Evolutionary conservation across 1,284 basidiomycete species (phyloP), one percentile per base, ranked within the genome.

Genomic region (Heterobasidion parviporum): DNA sequence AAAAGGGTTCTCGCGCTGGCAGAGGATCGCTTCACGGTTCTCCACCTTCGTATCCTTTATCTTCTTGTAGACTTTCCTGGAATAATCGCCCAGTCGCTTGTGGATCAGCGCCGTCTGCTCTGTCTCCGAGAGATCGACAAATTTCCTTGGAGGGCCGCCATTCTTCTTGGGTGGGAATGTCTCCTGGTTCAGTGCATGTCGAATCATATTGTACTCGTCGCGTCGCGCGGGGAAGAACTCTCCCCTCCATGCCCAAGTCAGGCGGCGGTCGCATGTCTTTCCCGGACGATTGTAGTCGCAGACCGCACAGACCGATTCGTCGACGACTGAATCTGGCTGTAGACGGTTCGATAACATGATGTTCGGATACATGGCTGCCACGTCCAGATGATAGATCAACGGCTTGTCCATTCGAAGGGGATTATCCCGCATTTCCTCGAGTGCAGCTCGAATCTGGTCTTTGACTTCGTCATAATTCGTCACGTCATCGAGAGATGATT

Each of bases 291-390:
- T 99, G 72, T 90, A 99, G 73, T 99, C 97, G 73, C 97, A 99
- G 6, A 98, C 94, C 0, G 97, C 97, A 68, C 97, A 99, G 48
- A 88, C 91, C 8, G 95, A 87, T 71, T 99, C 97, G 67, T 96
- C 92, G 15, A 98, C 92, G 71, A 99, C 92, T 1, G 97, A 97
- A 71, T 99, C 97, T 2, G 97, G 97, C 65, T 99, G 97, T 3
- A 99, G 81, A 55, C 97, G 92, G 70, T 99, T 99, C 34, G 94
- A 98, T 76, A 99, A 89, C 97, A 99, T 99, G 83, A 99, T 99
- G 74, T 99, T 99, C 57, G 97, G 97, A 68, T 99, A 99, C 97
- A 99, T 99, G 62, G 97, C 97, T 1, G 97, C 97, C 60, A 99
- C 97, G 67, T 99, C 97, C 67, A 99, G 74, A 73, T 99, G 97